Base-by-base conservation (phyloP, 352 stramenopile species). In the Globisporangium canariense region DNA sequence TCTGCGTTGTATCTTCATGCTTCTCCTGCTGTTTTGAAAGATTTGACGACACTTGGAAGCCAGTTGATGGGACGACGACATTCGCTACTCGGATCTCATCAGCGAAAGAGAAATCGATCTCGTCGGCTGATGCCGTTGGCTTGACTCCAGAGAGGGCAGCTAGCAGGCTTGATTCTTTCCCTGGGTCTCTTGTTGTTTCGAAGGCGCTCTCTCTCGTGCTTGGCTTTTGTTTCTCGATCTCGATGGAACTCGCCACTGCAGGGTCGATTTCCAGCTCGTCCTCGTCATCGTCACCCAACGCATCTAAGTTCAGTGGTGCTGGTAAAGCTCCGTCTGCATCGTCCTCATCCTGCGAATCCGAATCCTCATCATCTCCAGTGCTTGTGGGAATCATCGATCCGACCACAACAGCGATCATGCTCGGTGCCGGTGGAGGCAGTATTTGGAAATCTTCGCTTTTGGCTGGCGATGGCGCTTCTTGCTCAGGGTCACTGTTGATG, bases 191-290 rank as follows among this genome's bases (percentile, higher is more conserved):
- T 40, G 18, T 22, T 25, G 28, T 38, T 9, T 43, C 25, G 9
- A 11, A 22, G 2, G 2, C 11, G 20, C 38, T 25, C 11, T 43
- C 18, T 6, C 38, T 53, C 25, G 25, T 18, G 3, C 9, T 34
- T 38, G 22, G 28, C 40, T 34, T 16, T 53, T 52, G n/a, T 28
- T 51, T 66, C 50, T 70, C 38, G 2, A 60, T 22, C 49, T 61
- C 28, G 4, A 73, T 75, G 20, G 58, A 73, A 16, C 54, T 70
- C 7, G 71, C 62, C 10, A 84, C 74, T 2, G 64, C 58, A 28
- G 61, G 34, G 63, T 86, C 69, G 38, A 84, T 56, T 38, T 86
- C 77, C 41, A 86, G 49, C n/a, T 79, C 69, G 16, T 86, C 77
- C n/a, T 82, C 77, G 22, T 83, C 76, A 20, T 77, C 71, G 51